phyloP scores from a whole-genome alignment of 2,329 filamentous ascomycete genomes.

The Colletotrichum tropicicola region DNA sequence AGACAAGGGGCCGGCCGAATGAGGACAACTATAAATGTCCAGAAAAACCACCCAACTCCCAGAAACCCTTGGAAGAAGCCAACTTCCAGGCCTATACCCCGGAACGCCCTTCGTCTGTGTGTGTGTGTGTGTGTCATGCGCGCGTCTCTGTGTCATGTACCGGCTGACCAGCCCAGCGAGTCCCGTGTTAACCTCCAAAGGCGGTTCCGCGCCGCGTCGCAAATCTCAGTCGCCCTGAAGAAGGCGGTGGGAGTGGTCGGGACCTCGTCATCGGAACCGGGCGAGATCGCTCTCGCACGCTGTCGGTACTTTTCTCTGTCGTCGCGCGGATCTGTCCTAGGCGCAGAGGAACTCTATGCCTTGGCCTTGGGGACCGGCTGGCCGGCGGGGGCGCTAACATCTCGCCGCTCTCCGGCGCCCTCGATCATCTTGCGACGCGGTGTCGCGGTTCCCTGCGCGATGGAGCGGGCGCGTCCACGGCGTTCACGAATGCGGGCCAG shows the following conservation, averaged over 20 bases:
- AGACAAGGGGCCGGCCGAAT: slow-evolving; percentile 1
- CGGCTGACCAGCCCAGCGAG: slow-evolving; percentile 21
- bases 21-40: background rate
- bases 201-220: background rate
- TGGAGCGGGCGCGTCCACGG: slow-evolving; percentile 74
- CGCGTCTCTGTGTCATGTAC: slow-evolving; percentile 14
- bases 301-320: background rate
- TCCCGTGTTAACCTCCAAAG: slow-evolving; percentile 24
- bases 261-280: background rate
- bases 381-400: slow-evolving; percentile 55
- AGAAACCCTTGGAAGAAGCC: background rate
- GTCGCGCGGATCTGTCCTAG: background rate
- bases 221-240: background rate
- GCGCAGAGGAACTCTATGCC: slow-evolving; percentile 24
- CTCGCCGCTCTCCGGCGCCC: slow-evolving; percentile 53
- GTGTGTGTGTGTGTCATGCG: background rate
- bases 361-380: slow-evolving; percentile 24
- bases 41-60: background rate
- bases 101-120: slow-evolving; percentile 7
- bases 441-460: slow-evolving; percentile 69
- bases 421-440: slow-evolving; percentile 67
- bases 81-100: background rate
- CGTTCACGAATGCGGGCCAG: slow-evolving; percentile 79
- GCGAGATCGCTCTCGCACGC: background rate
- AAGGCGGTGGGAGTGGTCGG: background rate